Evolutionary conservation across 108 stramenopile genomes (phyloP).

Genomic region (Nitzschia sp.): DNA sequence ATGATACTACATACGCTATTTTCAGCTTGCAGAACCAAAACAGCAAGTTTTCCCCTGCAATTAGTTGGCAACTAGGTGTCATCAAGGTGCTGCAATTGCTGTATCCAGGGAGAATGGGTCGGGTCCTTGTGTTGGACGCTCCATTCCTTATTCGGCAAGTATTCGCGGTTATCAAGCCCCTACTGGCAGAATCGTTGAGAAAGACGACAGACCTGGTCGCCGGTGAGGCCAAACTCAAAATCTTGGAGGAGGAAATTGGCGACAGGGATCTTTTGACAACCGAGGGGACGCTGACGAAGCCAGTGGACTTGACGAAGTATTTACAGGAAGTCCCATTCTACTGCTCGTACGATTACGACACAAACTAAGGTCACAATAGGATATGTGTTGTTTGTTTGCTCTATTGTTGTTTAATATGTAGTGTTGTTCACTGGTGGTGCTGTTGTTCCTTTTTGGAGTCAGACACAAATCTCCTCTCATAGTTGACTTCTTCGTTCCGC

Average conservation of each 20-base stretch:
- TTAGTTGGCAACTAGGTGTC: constrained; percentile 14
- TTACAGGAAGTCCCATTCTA: constrained; percentile 11
- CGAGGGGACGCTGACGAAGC: neutral
- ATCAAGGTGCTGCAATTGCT: constrained; percentile 13
- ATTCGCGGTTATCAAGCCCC: constrained; percentile 8
- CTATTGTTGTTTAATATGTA: neutral
- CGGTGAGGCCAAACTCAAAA: neutral
- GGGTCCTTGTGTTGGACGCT: constrained; percentile 14
- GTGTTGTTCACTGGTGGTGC: neutral
- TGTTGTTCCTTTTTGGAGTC: neutral
- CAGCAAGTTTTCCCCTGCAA: neutral
- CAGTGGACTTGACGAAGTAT: constrained; percentile 13
- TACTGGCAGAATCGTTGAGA: constrained; percentile 3
- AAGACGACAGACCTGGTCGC: constrained; percentile 16
- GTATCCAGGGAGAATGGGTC: constrained; percentile 14
- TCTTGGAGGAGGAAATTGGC: neutral
- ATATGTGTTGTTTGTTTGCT: neutral
- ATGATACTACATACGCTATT: constrained; percentile 7
- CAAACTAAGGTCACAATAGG: neutral
- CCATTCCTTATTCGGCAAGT: constrained; percentile 16
- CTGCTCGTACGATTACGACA: constrained; percentile 1
- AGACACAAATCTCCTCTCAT: neutral
- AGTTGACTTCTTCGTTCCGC: too few relatives aligned
- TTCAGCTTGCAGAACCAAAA: constrained; percentile 22
- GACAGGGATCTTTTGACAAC: constrained; percentile 3